These are phyloP conservation scores for Megacollybia marginata DNA, from an alignment of 768 basidiomycete genomes.

Conservation along the genomic window DNA sequence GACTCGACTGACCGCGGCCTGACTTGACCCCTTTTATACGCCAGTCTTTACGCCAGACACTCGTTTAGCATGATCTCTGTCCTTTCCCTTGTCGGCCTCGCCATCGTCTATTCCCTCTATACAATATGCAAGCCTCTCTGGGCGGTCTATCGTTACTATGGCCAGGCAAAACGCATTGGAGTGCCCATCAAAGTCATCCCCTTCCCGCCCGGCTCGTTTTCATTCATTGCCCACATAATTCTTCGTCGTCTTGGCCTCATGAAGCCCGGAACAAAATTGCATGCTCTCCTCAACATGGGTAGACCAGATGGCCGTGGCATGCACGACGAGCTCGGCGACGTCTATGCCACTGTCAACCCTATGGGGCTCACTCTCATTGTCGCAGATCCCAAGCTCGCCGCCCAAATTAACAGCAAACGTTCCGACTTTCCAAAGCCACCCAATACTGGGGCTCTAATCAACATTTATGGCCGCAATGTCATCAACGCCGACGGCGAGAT, in stretches of 20 bases:
- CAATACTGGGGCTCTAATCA: constrained; percentile 8
- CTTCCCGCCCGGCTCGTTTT: constrained; percentile 7
- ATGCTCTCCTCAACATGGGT: constrained; percentile 5
- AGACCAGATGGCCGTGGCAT: constrained; percentile 5
- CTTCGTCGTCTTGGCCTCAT: constrained; percentile 2
- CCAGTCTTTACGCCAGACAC: too few relatives aligned
- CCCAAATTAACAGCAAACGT: not conserved
- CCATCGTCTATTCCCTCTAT: not conserved
- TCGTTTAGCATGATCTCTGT: too few relatives aligned
- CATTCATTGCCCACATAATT: constrained; percentile 5
- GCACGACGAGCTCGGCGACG: constrained; percentile 7
- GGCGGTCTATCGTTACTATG: not conserved
- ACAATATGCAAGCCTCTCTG: not conserved
- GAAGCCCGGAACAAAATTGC: constrained; percentile 2
- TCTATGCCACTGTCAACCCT: constrained; percentile 3
- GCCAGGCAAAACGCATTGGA: constrained; percentile 1
- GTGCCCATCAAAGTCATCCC: constrained; percentile 8
- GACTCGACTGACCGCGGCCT: too few relatives aligned
- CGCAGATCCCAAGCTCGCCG: constrained; percentile 7
- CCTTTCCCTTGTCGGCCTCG: not conserved
- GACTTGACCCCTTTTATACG: too few relatives aligned
- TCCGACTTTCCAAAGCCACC: constrained; percentile 5
- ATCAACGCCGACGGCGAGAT: constrained; percentile 7
- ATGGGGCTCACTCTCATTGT: constrained; percentile 3
- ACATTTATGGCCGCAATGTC: constrained; percentile 6